Percentiles rank a stretch among this genome's conserved stretches.
Conservation (phyloP, 2,329 filamentous ascomycete genomes). For the Penicillium sp. region DNA sequence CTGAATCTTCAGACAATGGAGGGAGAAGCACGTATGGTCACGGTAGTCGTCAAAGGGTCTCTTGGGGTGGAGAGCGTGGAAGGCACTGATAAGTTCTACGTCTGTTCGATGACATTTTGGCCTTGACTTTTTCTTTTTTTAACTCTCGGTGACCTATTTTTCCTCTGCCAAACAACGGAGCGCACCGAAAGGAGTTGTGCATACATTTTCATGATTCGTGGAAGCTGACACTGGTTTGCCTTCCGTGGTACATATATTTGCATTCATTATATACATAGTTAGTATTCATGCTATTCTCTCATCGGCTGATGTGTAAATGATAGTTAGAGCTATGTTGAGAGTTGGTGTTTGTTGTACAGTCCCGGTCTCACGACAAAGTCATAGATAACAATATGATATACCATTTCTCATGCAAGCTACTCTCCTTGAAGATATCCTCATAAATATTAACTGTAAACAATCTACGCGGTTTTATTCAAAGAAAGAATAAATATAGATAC, state of each 20-base stretch:
- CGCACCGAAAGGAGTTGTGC: neutral
- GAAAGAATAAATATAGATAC: neutral
- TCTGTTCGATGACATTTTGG: neutral
- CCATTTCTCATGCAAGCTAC: too few species aligned
- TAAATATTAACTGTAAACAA: too few species aligned
- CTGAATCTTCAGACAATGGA: conserved; percentile 5
- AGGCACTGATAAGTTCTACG: neutral
- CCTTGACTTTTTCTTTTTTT: neutral
- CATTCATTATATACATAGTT: neutral
- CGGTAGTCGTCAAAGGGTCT: conserved; percentile 10
- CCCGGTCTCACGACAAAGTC: neutral
- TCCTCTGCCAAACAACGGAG: neutral
- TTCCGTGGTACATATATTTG: neutral
- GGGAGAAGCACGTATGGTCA: conserved; percentile 7
- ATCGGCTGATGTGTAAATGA: neutral
- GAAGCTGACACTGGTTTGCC: neutral
- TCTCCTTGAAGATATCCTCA: too few species aligned
- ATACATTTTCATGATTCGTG: neutral
- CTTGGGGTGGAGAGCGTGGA: conserved; percentile 15
- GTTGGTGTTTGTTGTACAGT: neutral
- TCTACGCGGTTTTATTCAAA: too few species aligned
- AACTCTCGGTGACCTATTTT: neutral
- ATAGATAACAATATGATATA: neutral
- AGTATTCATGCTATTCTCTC: neutral
- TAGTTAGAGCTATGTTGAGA: neutral